phyloP scores from a whole-genome alignment of 148 eudicot genomes.

The Camellia japonica region DNA sequence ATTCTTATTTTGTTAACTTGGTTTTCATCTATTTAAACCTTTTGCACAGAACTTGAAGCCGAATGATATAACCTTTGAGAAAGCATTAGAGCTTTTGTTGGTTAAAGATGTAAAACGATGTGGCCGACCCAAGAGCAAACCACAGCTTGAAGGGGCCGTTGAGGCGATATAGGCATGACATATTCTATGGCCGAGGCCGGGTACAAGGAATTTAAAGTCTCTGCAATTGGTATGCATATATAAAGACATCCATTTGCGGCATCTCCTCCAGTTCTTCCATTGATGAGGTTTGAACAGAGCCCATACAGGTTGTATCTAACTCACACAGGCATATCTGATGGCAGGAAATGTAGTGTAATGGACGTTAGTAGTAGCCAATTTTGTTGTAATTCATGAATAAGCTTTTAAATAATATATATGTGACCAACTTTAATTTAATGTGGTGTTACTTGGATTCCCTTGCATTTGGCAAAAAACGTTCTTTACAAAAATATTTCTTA shows the following conservation, averaged over 20 bases:
- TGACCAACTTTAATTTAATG: too few relatives aligned
- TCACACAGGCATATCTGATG: not conserved
- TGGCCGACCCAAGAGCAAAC: conserved; percentile 63
- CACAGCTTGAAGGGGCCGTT: conserved; percentile 33
- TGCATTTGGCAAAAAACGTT: too few relatives aligned
- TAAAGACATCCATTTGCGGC: not conserved
- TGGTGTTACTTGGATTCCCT: too few relatives aligned
- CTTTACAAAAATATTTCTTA: too few relatives aligned
- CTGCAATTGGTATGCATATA: not conserved
- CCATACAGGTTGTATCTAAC: not conserved
- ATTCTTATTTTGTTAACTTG: not conserved
- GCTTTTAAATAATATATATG: too few relatives aligned
- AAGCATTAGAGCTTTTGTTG: conserved; percentile 61
- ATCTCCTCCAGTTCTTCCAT: not conserved
- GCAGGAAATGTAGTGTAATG: not conserved
- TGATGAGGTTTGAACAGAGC: not conserved
- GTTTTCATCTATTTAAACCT: not conserved
- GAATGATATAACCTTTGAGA: conserved; percentile 49
- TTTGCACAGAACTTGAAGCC: conserved; percentile 54
- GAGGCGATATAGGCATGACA: conserved; percentile 34
- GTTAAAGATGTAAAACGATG: conserved; percentile 44
- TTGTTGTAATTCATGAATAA: not conserved
- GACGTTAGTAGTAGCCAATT: not conserved
- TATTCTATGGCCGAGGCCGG: not conserved
- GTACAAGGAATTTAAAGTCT: not conserved